Base-by-base conservation (phyloP, 2,329 filamentous ascomycete genomes). In the Neurospora sp. region DNA sequence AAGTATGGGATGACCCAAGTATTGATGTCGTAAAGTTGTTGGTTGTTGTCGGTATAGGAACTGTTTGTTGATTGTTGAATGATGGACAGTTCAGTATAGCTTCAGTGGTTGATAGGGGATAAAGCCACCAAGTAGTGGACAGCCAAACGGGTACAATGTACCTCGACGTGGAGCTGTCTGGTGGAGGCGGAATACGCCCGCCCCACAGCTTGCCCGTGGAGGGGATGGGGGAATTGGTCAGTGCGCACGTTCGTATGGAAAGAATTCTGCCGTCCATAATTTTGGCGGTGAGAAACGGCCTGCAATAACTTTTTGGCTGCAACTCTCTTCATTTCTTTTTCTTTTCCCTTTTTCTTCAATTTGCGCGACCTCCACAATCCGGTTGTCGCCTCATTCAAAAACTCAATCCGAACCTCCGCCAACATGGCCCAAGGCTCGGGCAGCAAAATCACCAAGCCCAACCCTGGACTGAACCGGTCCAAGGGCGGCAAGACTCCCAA, bases 361-460 rank as follows among this genome's bases (percentile, higher is more conserved):
- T 8, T 62, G 52, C 52, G 52, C 52, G 52, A 36, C 52, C 23
- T 62, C 52, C 52, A 62, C 52, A 62, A 28, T 10, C 23, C 23
- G 52, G 52, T 62, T 62, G 52, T 62, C 52, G 52, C 52, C 52
- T 62, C 28, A 62, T 62, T 62, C 52, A 62, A 15, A 33, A 15
- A 52, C 12, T 6, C 52, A 28, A 10, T 10, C 15, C 46, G 46
- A 52, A 62, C 52, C 15, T 10, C 15, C 23, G 52, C 52, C 52
- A 33, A 62, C 28, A 88, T 88, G 86, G 85, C 83, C 2, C 86
- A 88, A 79, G 86, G 86, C 73, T 77, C 81, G 6, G 75, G 85
- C 66, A 88, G 87, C 74, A 84, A 83, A 71, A 77, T 81, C 40
- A 77, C 80, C 46, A 79, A 82, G 70, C 78, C 82, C 23, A 75